Base-by-base conservation (phyloP, 2,329 filamentous ascomycete species). In the Microdochium paspali region DNA sequence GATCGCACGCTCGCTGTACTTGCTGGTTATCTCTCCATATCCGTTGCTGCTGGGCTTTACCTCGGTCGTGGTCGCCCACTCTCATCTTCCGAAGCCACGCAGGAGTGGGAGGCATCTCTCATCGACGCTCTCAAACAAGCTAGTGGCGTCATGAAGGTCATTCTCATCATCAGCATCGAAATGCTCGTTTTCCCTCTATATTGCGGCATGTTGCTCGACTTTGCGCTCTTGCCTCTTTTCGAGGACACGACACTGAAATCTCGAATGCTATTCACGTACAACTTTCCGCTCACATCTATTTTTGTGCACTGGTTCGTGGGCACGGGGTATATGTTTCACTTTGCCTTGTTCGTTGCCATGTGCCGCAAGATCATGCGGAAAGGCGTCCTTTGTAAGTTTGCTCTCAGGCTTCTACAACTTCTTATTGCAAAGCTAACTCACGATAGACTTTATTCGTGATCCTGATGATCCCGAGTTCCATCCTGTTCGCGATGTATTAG, bases 311-410 rank as follows among this genome's bases (percentile, higher is more conserved):
- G 93, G 93, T 98, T 98, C 61, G 85, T 96, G 48, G 93, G 93
- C 44, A 98, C 93, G 3, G 95, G 90, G 53, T 98, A 98, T 66
- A 98, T 98, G 94, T 98, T 98, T 69, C 93, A 98, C 63, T 98
- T 98, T 63, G 93, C 93, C 4, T 77, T 98, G 3, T 98, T 98
- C 62, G 93, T 98, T 18, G 94, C 90, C 48, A 97, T 98, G 90
- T 98, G 93, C 66, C 84, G 93, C 52, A 96, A 95, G 70, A 95
- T 97, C 50, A 87, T 98, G 84, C 84, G 93, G 53, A 89, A 82
- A 55, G 93, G 93, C 46, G 93, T 98, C 35, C 73, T 98, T 50
- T 97, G 84, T 88, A 73, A 77, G 84, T 25, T 25, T 24, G 9
- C n/a, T 23, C 13, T 10, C 9, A n/a, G n/a, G 42, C 15, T 9